These are phyloP conservation scores for Macrolepiota fuliginosa DNA, from an alignment of 768 basidiomycete species.

Conservation along the genomic window DNA sequence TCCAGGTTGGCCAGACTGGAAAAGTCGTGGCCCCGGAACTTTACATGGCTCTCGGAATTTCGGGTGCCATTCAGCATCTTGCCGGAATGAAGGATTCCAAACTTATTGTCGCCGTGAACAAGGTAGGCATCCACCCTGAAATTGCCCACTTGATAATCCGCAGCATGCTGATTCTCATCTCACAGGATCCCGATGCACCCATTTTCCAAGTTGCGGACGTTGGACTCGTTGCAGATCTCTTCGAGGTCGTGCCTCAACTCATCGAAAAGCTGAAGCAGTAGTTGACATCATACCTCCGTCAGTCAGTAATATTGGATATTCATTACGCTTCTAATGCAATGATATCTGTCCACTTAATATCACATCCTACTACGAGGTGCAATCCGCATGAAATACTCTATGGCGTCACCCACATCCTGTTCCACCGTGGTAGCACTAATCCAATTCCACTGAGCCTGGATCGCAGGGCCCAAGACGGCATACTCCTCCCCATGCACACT, in stretches of 20 bases:
- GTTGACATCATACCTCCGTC: constrained; percentile 11
- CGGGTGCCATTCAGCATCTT: constrained; percentile 97
- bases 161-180: constrained; percentile 12
- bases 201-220: constrained; percentile 99
- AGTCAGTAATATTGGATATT: not conserved
- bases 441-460: constrained; percentile 43
- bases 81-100: constrained; percentile 99
- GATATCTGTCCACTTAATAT: not conserved
- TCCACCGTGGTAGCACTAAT: constrained; percentile 32
- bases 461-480: constrained; percentile 33
- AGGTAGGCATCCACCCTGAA: constrained; percentile 47
- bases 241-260: constrained; percentile 87
- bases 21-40: constrained; percentile 97
- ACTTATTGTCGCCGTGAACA: constrained; percentile 97
- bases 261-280: constrained; percentile 76
- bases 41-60: constrained; percentile 96
- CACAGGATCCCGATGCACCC: constrained; percentile 92
- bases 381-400: constrained; percentile 9
- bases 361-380: constrained; percentile 7
- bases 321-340: constrained; percentile 8
- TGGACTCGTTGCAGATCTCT: constrained; percentile 92
- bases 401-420: constrained; percentile 23
- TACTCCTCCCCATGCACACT: constrained; percentile 35
- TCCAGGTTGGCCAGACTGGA: constrained; percentile 99
- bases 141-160: not conserved